These are phyloP conservation scores for Thelonectria olida DNA, from an alignment of 2,329 filamentous ascomycete species.

Conservation along the genomic window DNA sequence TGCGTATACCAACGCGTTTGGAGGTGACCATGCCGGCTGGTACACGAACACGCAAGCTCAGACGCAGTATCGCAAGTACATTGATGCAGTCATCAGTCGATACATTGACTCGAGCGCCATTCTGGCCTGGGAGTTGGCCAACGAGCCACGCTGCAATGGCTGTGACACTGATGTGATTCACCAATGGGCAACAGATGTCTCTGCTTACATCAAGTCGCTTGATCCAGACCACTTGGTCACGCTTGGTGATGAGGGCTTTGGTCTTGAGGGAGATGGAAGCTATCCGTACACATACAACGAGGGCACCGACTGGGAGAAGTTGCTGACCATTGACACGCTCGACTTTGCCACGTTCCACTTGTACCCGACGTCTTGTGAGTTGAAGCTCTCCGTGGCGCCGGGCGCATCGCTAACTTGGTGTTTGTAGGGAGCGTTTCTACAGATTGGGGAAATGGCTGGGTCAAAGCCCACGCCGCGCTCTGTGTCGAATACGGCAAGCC, in stretches of 20 bases:
- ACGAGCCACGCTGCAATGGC: conserved; percentile 50
- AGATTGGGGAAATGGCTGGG: conserved; percentile 27
- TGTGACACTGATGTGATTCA: conserved; percentile 31
- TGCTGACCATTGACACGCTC: conserved; percentile 61
- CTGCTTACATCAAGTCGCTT: conserved; percentile 70
- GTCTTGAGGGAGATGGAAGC: conserved; percentile 56
- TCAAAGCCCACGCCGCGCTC: conserved; percentile 39
- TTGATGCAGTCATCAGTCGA: conserved; percentile 57
- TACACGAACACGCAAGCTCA: conserved; percentile 65
- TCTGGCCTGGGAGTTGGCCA: conserved; percentile 65
- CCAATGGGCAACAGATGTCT: conserved; percentile 63
- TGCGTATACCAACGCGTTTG: conserved; percentile 67
- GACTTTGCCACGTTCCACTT: conserved; percentile 54
- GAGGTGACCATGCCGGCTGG: conserved; percentile 62
- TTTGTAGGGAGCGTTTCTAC: conserved; percentile 25
- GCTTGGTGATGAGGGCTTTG: conserved; percentile 66
- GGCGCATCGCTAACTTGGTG: not conserved
- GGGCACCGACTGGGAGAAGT: conserved; percentile 60
- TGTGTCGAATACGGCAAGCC: conserved; percentile 42
- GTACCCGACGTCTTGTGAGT: conserved; percentile 43
- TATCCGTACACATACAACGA: conserved; percentile 63
- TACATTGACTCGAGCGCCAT: conserved; percentile 58
- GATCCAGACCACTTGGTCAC: conserved; percentile 69
- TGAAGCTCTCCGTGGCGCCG: not conserved
- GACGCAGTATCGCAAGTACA: conserved; percentile 66